Base-by-base conservation (phyloP, 2,329 filamentous ascomycete species). In the Colletotrichum camelliae region DNA sequence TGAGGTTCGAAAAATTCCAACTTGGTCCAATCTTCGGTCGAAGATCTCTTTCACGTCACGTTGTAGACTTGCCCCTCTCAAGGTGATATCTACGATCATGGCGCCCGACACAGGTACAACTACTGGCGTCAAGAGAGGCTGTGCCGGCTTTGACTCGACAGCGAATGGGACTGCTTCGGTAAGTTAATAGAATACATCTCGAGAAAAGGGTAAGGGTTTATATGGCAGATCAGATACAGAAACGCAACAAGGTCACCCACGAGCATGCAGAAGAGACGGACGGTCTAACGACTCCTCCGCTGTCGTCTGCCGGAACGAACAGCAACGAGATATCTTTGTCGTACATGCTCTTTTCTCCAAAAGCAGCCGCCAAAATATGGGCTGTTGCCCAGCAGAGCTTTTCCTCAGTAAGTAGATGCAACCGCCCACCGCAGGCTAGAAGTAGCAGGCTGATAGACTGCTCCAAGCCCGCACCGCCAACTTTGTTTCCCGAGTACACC, bases 401-500 rank as follows among this genome's bases (percentile, higher is more conserved):
- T 31, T 72, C 60, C 16, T 66, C 64, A 27, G 75, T 72, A 33
- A n/a, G 37, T 2, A 9, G 37, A 13, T 16, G 13, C 29, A 9
- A 9, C 10, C 10, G 7, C 24, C 13, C 31, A n/a, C 6, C 5
- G 7, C 8, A 24, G 21, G 31, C 10, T 16, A 5, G 57, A 9
- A 57, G 27, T n/a, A 4, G 13, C 8, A 24, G 43, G 60, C 37
- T 66, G 48, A 66, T 16, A 1, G 21, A 27, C 16, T 5, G 16
- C 24, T 15, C n/a, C 29, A 16, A 77, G 70, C 43, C 64, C 4
- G 66, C 58, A 2, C 80, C 80, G 6, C 80, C 80, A 0, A 70
- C 62, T 7, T 33, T 81, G 3, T 85, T 82, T 75, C 84, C 84
- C 1, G 85, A 86, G 75, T 85, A 86, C 74, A 86, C 84, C 12